Conservation (phyloP, 108 stramenopile genomes). For the Schizochytrium sp. region DNA sequence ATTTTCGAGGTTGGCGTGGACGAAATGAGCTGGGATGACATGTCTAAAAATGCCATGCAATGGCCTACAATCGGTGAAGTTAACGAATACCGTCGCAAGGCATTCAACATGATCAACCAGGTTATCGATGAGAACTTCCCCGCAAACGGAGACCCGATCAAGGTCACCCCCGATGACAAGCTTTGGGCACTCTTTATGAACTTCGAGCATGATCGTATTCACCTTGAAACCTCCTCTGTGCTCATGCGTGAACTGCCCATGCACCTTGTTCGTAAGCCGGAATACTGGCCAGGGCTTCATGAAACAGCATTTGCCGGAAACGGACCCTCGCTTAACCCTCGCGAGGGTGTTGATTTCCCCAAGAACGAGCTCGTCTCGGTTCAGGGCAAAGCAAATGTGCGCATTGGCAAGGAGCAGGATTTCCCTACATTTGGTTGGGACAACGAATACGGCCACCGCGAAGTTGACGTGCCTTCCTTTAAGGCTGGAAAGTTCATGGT, state of each 20-base stretch:
- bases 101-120: conserved; percentile 81
- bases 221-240: conserved; percentile 91
- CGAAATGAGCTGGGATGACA: conserved; percentile 93
- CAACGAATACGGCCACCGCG: conserved; percentile 91
- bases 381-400: conserved; percentile 69
- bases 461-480: conserved; percentile 83
- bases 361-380: conserved; percentile 67
- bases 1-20: conserved; percentile 91
- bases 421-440: conserved; percentile 95
- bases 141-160: conserved; percentile 70
- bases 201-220: conserved; percentile 95
- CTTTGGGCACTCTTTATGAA: conserved; percentile 92
- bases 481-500: conserved; percentile 86
- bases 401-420: conserved; percentile 86
- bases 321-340: background rate
- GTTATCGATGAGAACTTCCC: conserved; percentile 84
- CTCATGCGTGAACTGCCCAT: conserved; percentile 88
- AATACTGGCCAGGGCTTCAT: conserved; percentile 73
- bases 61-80: conserved; percentile 86
- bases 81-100: conserved; percentile 66
- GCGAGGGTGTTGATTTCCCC: background rate
- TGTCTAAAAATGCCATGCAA: conserved; percentile 62
- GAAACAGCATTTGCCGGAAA: background rate
- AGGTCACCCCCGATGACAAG: conserved; percentile 81
- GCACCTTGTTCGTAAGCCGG: conserved; percentile 83